A percentile compares a stretch with the other conserved stretches of the same genome.
Conservation (phyloP, 306 rosid genomes). For the Trifolium fragiferum region DNA sequence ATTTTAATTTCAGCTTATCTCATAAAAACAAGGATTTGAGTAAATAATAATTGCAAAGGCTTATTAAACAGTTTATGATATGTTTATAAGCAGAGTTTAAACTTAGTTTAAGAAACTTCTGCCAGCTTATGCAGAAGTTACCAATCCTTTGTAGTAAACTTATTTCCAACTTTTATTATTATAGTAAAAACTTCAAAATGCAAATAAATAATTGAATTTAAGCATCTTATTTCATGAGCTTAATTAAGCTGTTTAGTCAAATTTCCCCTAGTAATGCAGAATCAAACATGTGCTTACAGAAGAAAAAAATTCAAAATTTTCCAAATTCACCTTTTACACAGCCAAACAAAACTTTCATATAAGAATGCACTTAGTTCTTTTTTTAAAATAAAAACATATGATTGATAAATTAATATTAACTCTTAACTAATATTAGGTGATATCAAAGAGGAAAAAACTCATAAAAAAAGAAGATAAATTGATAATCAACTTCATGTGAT, state of each 20-base stretch:
- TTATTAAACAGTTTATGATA: background rate
- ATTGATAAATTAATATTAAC: background rate
- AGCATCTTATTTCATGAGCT: background rate
- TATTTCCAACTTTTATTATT: background rate
- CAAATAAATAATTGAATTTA: background rate
- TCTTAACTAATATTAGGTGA: background rate
- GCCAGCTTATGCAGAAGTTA: background rate
- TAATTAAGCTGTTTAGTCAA: background rate
- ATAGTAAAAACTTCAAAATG: background rate
- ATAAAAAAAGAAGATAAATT: background rate
- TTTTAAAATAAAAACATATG: background rate
- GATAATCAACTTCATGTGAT: conserved; percentile 7
- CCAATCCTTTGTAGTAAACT: background rate
- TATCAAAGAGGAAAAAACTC: background rate
- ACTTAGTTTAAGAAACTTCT: background rate
- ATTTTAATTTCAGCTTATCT: background rate
- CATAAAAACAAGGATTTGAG: background rate
- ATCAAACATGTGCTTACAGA: conserved; percentile 5
- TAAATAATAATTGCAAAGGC: background rate
- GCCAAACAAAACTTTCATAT: conserved; percentile 21
- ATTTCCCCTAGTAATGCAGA: background rate
- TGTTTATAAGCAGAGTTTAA: background rate
- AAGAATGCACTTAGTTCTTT: background rate
- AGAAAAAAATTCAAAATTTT: background rate
- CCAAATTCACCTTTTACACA: conserved; percentile 13